A percentile compares a stretch with the other conserved stretches of the same genome.
phyloP scores from a whole-genome alignment of 257 asterid species.

The Fraxinus cuspidata region DNA sequence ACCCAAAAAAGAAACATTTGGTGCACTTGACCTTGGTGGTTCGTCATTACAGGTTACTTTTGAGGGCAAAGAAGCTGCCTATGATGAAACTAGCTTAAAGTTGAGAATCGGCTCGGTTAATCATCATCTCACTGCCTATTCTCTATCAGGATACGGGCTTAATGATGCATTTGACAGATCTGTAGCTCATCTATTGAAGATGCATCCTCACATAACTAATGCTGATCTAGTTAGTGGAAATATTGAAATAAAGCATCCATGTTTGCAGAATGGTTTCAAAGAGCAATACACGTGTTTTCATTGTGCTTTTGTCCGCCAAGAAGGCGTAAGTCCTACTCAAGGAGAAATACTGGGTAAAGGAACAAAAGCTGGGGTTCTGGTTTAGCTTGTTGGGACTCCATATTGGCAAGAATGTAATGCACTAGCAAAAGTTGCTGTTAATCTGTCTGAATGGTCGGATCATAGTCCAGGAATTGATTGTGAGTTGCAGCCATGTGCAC shows the following conservation, averaged over 20 bases:
- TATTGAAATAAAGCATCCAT: conserved; percentile 64
- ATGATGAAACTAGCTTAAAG: conserved; percentile 48
- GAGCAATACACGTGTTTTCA: conserved; percentile 52
- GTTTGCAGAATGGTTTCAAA: conserved; percentile 62
- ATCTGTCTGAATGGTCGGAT: conserved; percentile 63
- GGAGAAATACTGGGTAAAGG: conserved; percentile 31
- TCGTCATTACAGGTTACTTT: conserved; percentile 76
- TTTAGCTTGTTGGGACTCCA: conserved; percentile 61
- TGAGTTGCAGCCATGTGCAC: conserved; percentile 68
- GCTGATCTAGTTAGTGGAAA: conserved; percentile 44
- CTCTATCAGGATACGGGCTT: conserved; percentile 67
- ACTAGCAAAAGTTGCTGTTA: conserved; percentile 59
- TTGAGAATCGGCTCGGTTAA: conserved; percentile 56
- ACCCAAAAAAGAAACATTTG: conserved; percentile 59
- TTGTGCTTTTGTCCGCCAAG: conserved; percentile 42
- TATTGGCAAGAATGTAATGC: conserved; percentile 64
- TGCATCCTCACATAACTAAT: conserved; percentile 41
- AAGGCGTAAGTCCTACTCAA: conserved; percentile 37
- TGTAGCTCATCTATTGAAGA: conserved; percentile 54
- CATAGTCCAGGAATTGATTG: conserved; percentile 55
- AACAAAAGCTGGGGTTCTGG: conserved; percentile 37
- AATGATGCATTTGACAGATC: conserved; percentile 78
- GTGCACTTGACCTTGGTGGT: conserved; percentile 80
- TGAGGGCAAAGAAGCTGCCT: conserved; percentile 40
- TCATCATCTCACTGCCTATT: conserved; percentile 65